Evolutionary conservation across 1,284 basidiomycete species (phyloP), one percentile per base, ranked within the genome.

Genomic region (Meira nashicola): DNA sequence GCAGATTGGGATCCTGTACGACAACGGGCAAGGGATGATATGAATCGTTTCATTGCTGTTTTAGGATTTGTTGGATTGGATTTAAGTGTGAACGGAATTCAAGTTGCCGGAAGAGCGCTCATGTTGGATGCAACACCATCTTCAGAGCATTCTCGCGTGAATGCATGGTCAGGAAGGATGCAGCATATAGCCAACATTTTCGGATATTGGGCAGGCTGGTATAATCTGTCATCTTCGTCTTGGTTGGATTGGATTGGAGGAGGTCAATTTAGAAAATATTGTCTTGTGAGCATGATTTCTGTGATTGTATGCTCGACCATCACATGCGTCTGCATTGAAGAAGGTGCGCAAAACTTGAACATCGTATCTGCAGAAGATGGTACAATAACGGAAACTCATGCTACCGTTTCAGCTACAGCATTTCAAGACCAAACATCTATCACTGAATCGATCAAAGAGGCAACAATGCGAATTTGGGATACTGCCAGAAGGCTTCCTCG

Each of bases 191-290:
- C 71, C 47, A 75, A 75, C 49, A 67, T 77, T 1, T 50, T 75
- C 2, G 74, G 74, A 23, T 76, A 76, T 58, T 62, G 73, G 55
- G 60, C 76, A 86, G 91, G 92, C 25, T 95, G 90, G 81, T 78
- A 93, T 54, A 89, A 94, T 21, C 84, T 97, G 28, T 86, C 85
- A 0, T 81, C 85, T 56, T 81, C 92, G 61, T 87, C 87, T 1
- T 79, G 90, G 49, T 83, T 97, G 47, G 81, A 85, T 15, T 84
- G 88, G 58, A 80, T 97, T n/a, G 92, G 93, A 39, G 93, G 92
- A 1, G 86, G 85, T 40, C 95, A 98, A 78, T 98, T 98, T 81
- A 86, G 94, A 66, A 94, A 94, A 78, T 91, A 98, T 73, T 94
- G 92, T 71, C 82, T 97, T 44, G 82, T 97, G 59, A 87, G 87